Conservation (phyloP, 1,284 basidiomycete species). For the Cryptococcus sp. region DNA sequence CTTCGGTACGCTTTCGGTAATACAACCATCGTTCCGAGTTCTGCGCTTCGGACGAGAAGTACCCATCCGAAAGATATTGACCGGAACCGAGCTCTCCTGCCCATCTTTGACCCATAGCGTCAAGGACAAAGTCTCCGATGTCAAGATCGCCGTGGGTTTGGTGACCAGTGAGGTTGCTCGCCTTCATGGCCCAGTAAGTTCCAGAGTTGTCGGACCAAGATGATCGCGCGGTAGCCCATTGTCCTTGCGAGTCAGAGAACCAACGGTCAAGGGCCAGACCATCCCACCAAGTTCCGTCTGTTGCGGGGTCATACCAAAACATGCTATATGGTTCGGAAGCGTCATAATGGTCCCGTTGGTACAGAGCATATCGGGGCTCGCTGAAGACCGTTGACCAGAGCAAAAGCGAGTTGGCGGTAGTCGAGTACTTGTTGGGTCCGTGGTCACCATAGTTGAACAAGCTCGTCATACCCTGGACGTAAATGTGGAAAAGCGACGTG, state of each 20-base stretch:
- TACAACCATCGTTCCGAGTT: conserved; percentile 76
- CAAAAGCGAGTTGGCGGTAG: conserved; percentile 57
- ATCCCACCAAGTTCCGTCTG: conserved; percentile 89
- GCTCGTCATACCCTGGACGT: conserved; percentile 77
- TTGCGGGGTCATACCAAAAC: conserved; percentile 93
- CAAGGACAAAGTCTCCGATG: conserved; percentile 89
- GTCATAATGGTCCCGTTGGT: conserved; percentile 90
- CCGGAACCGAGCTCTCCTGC: conserved; percentile 91
- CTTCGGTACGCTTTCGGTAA: conserved; percentile 94
- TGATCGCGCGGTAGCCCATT: conserved; percentile 89
- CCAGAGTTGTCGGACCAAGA: conserved; percentile 88
- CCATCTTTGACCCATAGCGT: conserved; percentile 93
- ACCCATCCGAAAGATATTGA: conserved; percentile 71
- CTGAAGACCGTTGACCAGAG: conserved; percentile 71
- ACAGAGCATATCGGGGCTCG: conserved; percentile 74
- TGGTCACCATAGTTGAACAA: conserved; percentile 91
- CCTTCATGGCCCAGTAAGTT: conserved; percentile 84
- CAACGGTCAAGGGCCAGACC: conserved; percentile 76
- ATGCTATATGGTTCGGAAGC: conserved; percentile 90
- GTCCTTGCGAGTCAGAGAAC: conserved; percentile 69
- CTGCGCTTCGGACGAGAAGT: conserved; percentile 73
- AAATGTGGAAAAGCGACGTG: conserved; percentile 90
- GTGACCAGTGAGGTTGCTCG: conserved; percentile 71
- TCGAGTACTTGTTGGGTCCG: conserved; percentile 84
- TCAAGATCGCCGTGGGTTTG: conserved; percentile 95